Evolutionary conservation across 73 alveolate species (phyloP), one percentile per base, ranked within the genome.

Genomic region (Paramecium biaurelia): DNA sequence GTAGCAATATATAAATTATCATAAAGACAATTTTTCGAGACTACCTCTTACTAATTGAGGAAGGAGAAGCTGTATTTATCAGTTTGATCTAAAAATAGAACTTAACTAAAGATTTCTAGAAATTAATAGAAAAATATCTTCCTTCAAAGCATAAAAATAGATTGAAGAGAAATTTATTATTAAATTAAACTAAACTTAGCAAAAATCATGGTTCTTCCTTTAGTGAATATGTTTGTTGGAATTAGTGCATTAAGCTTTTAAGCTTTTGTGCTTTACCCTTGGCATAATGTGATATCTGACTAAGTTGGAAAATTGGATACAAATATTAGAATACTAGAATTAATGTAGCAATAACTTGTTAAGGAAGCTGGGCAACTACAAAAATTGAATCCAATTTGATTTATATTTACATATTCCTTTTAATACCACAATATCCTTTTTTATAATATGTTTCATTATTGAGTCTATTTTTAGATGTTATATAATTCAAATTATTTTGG

Each of bases 201-300:
- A 42, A 42, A 28, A 14, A 43, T 15, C 26, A 79, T 79, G 90
- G 90, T 79, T 24, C 90, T 79, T 45, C 90, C 90, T 30, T 43
- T 43, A 43, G 70, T 79, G 41, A 79, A 47, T 79, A 79, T 79
- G 90, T 21, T 79, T 47, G 90, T 79, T 9, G 90, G 90, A 20
- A 14, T 79, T 24, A 14, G 76, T 12, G 90, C 90, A 23, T 34
- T 79, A 18, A 79, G 90, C 47, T 79, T 79, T 45, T 41, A 79
- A 43, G 90, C 76, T 9, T 79, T 79, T 45, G 45, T 79, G 15
- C 72, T 79, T 37, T 79, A 79, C 24, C 90, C 90, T 7, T 79
- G 90, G 90, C 90, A 79, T 21, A 14, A 79, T 79, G 90, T 79
- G 74, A 79, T 79, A 2, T 43, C 56, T 2, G 56, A 79, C 24